Base-by-base conservation (phyloP, 139 green algal species). In the Picochlorum sp. region DNA sequence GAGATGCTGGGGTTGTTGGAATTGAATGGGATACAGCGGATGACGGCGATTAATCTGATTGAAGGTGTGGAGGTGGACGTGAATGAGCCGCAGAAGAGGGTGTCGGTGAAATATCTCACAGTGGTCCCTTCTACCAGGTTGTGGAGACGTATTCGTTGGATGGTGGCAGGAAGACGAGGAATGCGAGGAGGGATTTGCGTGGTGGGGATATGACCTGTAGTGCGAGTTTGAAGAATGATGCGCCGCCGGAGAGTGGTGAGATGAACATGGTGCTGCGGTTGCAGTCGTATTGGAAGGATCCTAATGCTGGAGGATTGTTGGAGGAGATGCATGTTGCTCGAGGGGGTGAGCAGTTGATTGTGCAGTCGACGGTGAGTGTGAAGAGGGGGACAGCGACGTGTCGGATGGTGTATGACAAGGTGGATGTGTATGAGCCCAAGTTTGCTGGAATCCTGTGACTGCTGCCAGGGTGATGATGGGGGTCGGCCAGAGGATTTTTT, bases 121-220 rank as follows among this genome's bases (percentile, higher is more conserved):
- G 73, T 79, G 3, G 73, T 79, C 73, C 73, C 1, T 79, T 79
- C 41, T 79, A 79, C 45, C 71, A 78, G 41, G 56, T 78, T 13
- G 60, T 21, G 0, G 70, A 76, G 49, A 11, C 7, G 1, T 67
- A 64, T 18, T 21, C 18, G 0, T 21, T 54, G 47, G 30, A 26
- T 10, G 30, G 70, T 4, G 49, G 16, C 2, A 20, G 13, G 1
- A 13, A 14, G 13, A 45, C 32, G 23, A 57, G 20, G 44, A 68
- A 62, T 45, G 11, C 18, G 6, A 23, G 70, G 18, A 45, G 70
- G 13, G 70, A 76, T 57, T 24, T 72, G 63, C 44, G 57, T 9
- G 6, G 18, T 15, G 70, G 70, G 4, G 15, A 14, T 5, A 65
- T 72, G 56, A n/a, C 32, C 11, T 65, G 61, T 20, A 21, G 45